Percentiles rank a stretch among this genome's conserved stretches.
Evolutionary conservation across 208 protist genomes (phyloP).

Genomic region (Trypanosoma lewisi): DNA sequence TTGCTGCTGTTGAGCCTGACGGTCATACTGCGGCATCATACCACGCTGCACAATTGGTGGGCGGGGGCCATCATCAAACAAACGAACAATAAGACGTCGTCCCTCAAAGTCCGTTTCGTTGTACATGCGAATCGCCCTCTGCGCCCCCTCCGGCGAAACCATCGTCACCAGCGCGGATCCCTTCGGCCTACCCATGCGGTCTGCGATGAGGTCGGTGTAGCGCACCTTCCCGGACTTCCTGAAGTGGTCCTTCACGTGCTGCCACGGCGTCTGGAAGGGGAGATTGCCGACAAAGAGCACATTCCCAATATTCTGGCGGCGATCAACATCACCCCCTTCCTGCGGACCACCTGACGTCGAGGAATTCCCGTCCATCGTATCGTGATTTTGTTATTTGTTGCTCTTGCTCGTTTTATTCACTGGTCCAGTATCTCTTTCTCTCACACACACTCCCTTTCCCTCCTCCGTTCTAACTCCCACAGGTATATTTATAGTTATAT

Average conservation of each 20-base stretch:
- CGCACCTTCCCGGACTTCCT: slow-evolving; percentile 76
- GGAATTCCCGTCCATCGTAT: slow-evolving; percentile 25
- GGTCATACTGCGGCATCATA: slow-evolving; percentile 57
- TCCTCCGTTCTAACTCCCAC: too few species aligned
- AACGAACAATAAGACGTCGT: slow-evolving; percentile 80
- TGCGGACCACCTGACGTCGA: slow-evolving; percentile 18
- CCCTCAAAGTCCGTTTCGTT: slow-evolving; percentile 89
- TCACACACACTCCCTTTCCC: too few species aligned
- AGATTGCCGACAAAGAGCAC: slow-evolving; percentile 90
- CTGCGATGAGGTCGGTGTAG: slow-evolving; percentile 85
- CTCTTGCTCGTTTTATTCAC: slow-evolving; percentile 1
- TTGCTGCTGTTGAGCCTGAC: slow-evolving; percentile 25
- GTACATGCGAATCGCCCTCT: slow-evolving; percentile 71
- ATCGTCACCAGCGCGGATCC: slow-evolving; percentile 87
- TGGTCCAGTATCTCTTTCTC: slow-evolving; percentile 7
- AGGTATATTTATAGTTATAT: too few species aligned
- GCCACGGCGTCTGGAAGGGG: slow-evolving; percentile 84
- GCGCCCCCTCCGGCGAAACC: slow-evolving; percentile 61
- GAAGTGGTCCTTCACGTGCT: slow-evolving; percentile 89
- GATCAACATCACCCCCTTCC: slow-evolving; percentile 19
- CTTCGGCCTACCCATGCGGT: slow-evolving; percentile 66
- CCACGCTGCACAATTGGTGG: slow-evolving; percentile 73
- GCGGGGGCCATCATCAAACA: slow-evolving; percentile 79
- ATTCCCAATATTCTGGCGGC: slow-evolving; percentile 58
- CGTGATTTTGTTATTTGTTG: slow-evolving; percentile 4